Evolutionary conservation across 805 yeast species (phyloP).

Genomic region (Dipodascus albidus): DNA sequence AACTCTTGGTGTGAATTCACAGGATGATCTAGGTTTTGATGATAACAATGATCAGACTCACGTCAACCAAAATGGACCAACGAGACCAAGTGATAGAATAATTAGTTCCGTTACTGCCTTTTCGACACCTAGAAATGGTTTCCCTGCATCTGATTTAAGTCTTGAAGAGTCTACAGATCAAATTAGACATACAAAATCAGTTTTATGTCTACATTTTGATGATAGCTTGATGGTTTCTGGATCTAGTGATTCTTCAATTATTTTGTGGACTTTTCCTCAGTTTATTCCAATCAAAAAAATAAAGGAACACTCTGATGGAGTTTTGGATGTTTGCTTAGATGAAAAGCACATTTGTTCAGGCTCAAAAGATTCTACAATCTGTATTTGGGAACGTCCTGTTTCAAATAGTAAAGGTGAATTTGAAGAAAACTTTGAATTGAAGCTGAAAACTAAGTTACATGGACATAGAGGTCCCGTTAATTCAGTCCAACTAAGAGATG

Average conservation of each 20-base stretch:
- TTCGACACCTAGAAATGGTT: slow-evolving; percentile 1
- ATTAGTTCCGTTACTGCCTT: neutral
- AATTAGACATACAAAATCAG: slow-evolving; percentile 22
- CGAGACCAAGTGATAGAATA: too few species aligned
- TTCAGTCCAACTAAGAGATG: slow-evolving; percentile 19
- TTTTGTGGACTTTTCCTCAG: slow-evolving; percentile 21
- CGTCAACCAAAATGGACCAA: neutral
- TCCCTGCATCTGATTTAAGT: neutral
- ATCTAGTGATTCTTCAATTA: slow-evolving; percentile 24
- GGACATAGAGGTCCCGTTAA: slow-evolving; percentile 29
- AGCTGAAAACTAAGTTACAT: slow-evolving; percentile 12
- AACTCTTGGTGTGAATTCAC: slow-evolving; percentile 12
- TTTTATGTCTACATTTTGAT: slow-evolving; percentile 22
- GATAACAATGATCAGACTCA: neutral
- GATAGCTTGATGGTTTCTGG: slow-evolving; percentile 23
- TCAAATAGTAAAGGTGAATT: slow-evolving; percentile 4
- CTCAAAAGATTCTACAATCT: slow-evolving; percentile 25
- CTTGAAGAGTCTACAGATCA: neutral
- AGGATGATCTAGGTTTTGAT: neutral
- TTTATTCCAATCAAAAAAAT: slow-evolving; percentile 17
- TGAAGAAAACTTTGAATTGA: neutral
- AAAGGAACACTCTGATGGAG: slow-evolving; percentile 19
- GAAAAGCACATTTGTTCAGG: slow-evolving; percentile 21
- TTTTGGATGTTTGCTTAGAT: slow-evolving; percentile 20
- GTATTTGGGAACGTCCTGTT: slow-evolving; percentile 19